These are phyloP conservation scores for Mycocentrospora acerina DNA, from an alignment of 2,329 filamentous ascomycete genomes.

Conservation along the genomic window DNA sequence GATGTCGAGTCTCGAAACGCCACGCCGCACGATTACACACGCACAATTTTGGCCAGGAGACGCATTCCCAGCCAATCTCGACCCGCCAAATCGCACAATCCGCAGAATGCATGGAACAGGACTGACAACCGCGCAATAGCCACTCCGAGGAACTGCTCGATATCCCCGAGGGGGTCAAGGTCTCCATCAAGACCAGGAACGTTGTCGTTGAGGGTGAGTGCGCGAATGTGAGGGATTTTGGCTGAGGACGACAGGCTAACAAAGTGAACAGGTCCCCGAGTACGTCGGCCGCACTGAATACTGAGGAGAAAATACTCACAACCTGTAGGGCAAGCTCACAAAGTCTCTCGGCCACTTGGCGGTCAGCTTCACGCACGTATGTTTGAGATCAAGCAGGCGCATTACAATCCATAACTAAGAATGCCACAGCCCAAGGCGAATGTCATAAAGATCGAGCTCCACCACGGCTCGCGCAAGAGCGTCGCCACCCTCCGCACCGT, in stretches of 20 bases:
- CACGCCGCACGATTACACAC: constrained; percentile 12
- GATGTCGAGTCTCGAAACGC: constrained; percentile 12
- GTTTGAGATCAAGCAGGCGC: constrained; percentile 10
- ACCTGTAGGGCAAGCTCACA: constrained; percentile 75
- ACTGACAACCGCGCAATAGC: constrained; percentile 43
- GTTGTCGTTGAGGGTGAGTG: constrained; percentile 97
- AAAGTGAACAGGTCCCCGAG: constrained; percentile 30
- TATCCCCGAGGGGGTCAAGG: constrained; percentile 96
- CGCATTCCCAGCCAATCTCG: constrained; percentile 11
- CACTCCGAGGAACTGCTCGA: constrained; percentile 94
- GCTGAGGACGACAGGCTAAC: constrained; percentile 16
- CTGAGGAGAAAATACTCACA: constrained; percentile 21
- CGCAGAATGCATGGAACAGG: constrained; percentile 15
- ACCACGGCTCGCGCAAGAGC: constrained; percentile 98
- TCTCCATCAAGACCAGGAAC: constrained; percentile 93
- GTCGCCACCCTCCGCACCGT: constrained; percentile 97
- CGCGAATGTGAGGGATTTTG: constrained; percentile 1
- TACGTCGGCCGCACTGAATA: constrained; percentile 20
- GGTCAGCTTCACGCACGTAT: constrained; percentile 81
- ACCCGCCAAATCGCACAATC: constrained; percentile 13
- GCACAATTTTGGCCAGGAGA: constrained; percentile 14
- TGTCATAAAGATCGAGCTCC: constrained; percentile 93
- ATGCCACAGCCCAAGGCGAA: constrained; percentile 66
- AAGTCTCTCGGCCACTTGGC: constrained; percentile 97
- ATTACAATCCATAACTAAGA: constrained; percentile 17